Base-by-base conservation (phyloP, 441 rosid species). In the Bruguiera hainesii region DNA sequence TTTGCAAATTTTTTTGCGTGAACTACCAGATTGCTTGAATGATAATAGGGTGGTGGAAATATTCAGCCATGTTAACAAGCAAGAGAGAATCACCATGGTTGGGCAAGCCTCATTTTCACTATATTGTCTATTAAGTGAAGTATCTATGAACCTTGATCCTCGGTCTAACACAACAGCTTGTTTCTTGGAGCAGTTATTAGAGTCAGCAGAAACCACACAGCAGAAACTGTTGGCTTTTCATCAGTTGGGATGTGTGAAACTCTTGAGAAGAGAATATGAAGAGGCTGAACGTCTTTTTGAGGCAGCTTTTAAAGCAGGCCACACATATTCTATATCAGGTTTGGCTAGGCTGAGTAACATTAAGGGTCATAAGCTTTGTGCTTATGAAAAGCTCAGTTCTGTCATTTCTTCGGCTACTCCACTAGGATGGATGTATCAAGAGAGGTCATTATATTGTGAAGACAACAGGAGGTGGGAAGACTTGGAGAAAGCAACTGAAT, bases 351-450 rank as follows among this genome's bases (percentile, higher is more conserved):
- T 92, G 35, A 81, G 83, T 66, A 75, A 64, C 84, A 73, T 87
- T 25, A 86, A 77, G 78, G 97, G 98, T 59, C 85, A 78, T 70
- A 80, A 68, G 60, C 80, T 80, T 71, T 79, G 84, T 88, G 85
- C 89, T 62, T 86, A 87, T 51, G 96, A 95, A 76, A 90, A 84
- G 79, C 87, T 95, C 67, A 89, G 82, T 84, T 87, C 89, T 9
- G 82, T 89, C 61, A 86, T 92, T 67, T 85, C 96, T 62, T 87
- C 97, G n/a, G 67, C 52, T 67, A 73, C 81, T 28, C 89, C 90
- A 0, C 85, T 85, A 0, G 99, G 99, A 48, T 92, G 99, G 98
- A 92, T 95, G 97, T 84, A 95, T 74, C 97, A 85, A 64, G 99
- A 95, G 79, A 88, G 99, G 79, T 95, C 99, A 56, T 65, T 92